Conservation (phyloP, 352 stramenopile species). For the Globisporangium paroecandrum region DNA sequence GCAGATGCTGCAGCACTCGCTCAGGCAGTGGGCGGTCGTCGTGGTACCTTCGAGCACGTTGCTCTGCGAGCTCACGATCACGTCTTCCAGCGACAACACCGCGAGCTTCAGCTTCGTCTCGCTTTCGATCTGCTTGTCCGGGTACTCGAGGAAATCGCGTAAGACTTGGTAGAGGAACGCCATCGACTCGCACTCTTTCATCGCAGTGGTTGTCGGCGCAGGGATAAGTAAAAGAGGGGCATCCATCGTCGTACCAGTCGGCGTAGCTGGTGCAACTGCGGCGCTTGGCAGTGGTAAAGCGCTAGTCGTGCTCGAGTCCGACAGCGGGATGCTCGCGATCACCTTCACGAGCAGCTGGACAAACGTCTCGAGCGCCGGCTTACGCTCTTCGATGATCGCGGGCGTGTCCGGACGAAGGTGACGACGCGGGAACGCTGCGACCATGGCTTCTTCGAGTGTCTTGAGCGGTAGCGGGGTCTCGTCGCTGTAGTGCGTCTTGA, state of each 20-base stretch:
- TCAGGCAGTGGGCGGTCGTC: conserved; percentile 34
- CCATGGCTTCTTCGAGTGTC: conserved; percentile 50
- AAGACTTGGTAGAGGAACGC: conserved; percentile 68
- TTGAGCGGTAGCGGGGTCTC: conserved; percentile 34
- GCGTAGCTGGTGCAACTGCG: background rate
- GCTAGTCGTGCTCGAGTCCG: conserved; percentile 18
- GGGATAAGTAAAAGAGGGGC: background rate
- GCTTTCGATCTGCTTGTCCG: conserved; percentile 84
- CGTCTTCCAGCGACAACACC: conserved; percentile 78
- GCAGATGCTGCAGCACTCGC: conserved; percentile 84
- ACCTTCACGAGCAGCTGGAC: conserved; percentile 82
- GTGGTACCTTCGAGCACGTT: conserved; percentile 38
- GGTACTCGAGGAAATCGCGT: conserved; percentile 79
- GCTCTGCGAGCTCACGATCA: conserved; percentile 71
- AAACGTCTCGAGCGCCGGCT: conserved; percentile 65
- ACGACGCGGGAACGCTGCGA: conserved; percentile 59
- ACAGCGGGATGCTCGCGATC: conserved; percentile 70
- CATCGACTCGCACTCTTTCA: conserved; percentile 40
- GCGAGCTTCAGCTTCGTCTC: conserved; percentile 81
- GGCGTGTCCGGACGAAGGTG: conserved; percentile 71
- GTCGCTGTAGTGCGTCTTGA: conserved; percentile 29
- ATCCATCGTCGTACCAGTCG: background rate
- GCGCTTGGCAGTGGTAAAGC: conserved; percentile 15
- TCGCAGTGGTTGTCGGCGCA: background rate
- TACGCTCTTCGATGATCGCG: conserved; percentile 71